Evolutionary conservation across 2,329 filamentous ascomycete genomes (phyloP).

Genomic region (Exophiala dermatitidis): DNA sequence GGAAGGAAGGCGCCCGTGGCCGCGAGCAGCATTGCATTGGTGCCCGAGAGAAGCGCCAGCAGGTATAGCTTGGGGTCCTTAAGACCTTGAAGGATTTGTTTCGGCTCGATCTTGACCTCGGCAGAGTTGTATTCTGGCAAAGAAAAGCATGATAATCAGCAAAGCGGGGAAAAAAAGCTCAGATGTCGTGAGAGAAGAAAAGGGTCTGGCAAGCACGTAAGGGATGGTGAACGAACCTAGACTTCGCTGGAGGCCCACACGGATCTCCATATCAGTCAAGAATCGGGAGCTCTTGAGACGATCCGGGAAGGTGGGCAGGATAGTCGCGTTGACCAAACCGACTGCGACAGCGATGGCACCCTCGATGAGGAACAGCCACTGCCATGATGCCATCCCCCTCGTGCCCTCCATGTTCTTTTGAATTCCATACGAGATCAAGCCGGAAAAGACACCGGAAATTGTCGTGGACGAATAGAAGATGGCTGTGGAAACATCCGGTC

Average conservation of each 20-base stretch:
- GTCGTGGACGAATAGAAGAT: slow-evolving; percentile 50
- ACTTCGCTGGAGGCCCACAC: background rate
- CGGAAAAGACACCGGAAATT: slow-evolving; percentile 64
- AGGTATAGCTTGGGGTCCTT: slow-evolving; percentile 7
- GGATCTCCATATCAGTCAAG: background rate
- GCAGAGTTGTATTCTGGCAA: slow-evolving; percentile 2
- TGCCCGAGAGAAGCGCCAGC: background rate
- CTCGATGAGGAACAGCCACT: slow-evolving; percentile 65
- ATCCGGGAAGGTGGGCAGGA: slow-evolving; percentile 59
- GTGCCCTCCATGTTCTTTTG: slow-evolving; percentile 54
- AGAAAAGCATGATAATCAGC: no score
- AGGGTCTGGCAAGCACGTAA: no score
- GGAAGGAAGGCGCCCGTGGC: slow-evolving; percentile 10
- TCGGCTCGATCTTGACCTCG: background rate
- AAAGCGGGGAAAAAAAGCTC: background rate
- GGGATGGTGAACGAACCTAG: background rate
- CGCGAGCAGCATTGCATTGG: slow-evolving; percentile 1
- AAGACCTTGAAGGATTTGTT: slow-evolving; percentile 1
- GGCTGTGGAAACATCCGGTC: slow-evolving; percentile 33
- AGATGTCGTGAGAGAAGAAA: background rate
- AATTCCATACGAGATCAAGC: slow-evolving; percentile 58
- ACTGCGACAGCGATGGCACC: slow-evolving; percentile 57
- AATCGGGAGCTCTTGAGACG: slow-evolving; percentile 1
- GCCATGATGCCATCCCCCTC: slow-evolving; percentile 52
- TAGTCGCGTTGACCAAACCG: slow-evolving; percentile 49